Evolutionary conservation across 129 eudicot genomes (phyloP).

Genomic region (Helichrysum umbraculigerum): DNA sequence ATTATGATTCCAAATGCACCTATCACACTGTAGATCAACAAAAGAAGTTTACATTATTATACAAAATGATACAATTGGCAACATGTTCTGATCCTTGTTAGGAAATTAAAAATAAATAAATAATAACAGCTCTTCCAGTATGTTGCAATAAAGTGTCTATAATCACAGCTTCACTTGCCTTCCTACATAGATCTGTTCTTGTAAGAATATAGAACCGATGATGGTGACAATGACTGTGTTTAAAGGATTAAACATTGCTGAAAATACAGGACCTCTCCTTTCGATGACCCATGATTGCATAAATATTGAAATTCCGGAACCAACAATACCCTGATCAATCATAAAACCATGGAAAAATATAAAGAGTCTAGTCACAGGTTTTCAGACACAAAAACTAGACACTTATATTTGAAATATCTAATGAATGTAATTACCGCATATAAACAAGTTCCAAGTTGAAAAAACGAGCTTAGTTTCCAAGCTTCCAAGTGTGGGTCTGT

Average conservation of each 20-base stretch:
- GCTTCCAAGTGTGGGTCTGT: conserved; percentile 49
- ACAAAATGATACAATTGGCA: not conserved
- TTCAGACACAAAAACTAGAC: not conserved
- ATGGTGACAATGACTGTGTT: conserved; percentile 65
- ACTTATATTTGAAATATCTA: not conserved
- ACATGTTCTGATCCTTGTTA: not conserved
- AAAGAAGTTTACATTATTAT: not conserved
- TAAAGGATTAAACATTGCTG: conserved; percentile 83
- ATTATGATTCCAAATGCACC: conserved; percentile 64
- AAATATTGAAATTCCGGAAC: conserved; percentile 65
- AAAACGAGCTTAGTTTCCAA: conserved; percentile 59
- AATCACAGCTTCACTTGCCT: conserved; percentile 40
- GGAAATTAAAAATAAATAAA: not conserved
- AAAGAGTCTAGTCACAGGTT: not conserved
- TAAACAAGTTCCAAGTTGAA: conserved; percentile 53
- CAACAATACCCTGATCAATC: conserved; percentile 49
- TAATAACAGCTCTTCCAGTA: not conserved
- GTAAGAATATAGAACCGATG: conserved; percentile 53
- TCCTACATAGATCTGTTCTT: conserved; percentile 66
- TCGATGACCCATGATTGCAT: conserved; percentile 82
- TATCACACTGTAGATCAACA: conserved; percentile 37
- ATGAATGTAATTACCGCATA: conserved; percentile 44
- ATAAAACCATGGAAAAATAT: not conserved
- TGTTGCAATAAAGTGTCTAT: too few relatives aligned
- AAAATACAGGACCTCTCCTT: conserved; percentile 74